Percentiles rank a stretch among this genome's conserved stretches.
Conservation (phyloP, 2,329 filamentous ascomycete species). For the Trichoderma polysporum region DNA sequence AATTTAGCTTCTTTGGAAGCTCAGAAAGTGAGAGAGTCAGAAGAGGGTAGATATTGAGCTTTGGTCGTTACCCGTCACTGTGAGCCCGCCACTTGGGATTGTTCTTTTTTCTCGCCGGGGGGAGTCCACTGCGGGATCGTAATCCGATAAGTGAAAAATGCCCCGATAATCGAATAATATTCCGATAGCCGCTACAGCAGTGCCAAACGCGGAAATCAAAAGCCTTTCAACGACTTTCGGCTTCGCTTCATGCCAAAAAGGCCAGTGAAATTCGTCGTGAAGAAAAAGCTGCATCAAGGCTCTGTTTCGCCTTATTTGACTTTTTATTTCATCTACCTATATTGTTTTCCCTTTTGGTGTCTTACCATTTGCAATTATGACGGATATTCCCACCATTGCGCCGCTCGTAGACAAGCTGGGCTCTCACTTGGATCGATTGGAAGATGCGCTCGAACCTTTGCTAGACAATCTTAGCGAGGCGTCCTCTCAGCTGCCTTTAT, state of each 20-base stretch:
- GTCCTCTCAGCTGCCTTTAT: slow-evolving; percentile 77
- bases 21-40: background rate
- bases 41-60: background rate
- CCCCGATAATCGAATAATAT: background rate
- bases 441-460: slow-evolving; percentile 72
- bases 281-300: background rate
- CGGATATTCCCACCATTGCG: slow-evolving; percentile 54
- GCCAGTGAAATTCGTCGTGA: background rate
- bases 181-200: background rate
- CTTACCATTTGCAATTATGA: slow-evolving; percentile 31
- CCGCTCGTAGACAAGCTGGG: slow-evolving; percentile 73
- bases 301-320: background rate
- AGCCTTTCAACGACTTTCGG: background rate
- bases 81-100: background rate
- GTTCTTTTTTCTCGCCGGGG: background rate
- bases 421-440: slow-evolving; percentile 74
- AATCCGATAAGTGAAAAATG: background rate
- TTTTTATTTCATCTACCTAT: background rate
- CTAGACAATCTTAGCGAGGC: slow-evolving; percentile 65
- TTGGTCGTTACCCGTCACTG: background rate
- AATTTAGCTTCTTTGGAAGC: background rate
- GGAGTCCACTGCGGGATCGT: background rate
- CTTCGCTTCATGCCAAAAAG: background rate
- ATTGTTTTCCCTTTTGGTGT: background rate
- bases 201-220: background rate